Percentiles rank a stretch among this genome's conserved stretches.
Evolutionary conservation across 2,329 filamentous ascomycete species (phyloP).

Genomic region (Talaromyces sp.): DNA sequence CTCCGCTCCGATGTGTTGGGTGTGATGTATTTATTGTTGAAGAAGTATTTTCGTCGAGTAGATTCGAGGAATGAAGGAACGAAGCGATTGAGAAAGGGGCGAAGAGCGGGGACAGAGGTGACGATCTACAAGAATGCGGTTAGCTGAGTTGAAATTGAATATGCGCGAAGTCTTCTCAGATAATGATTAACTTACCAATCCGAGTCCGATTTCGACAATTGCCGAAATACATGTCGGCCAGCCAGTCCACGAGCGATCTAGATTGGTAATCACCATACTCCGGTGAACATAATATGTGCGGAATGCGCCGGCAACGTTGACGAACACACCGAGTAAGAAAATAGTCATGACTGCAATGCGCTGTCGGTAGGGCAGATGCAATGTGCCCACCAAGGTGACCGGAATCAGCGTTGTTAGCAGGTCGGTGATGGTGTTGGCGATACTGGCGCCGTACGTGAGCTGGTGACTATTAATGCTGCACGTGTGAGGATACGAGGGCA

Average conservation of each 20-base stretch:
- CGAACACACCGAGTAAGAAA: constrained; percentile 30
- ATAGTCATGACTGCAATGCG: constrained; percentile 32
- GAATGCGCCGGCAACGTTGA: constrained; percentile 29
- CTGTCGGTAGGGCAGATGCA: constrained; percentile 30
- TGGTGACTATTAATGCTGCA: constrained; percentile 23
- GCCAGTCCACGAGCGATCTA: constrained; percentile 28
- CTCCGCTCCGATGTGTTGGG: background rate
- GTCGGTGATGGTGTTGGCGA: constrained; percentile 35
- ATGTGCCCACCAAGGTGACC: constrained; percentile 34
- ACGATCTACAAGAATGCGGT: constrained; percentile 5
- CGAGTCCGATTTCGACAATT: constrained; percentile 28
- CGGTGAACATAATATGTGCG: constrained; percentile 30
- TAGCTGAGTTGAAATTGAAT: background rate
- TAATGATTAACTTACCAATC: constrained; percentile 22
- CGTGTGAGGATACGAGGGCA: background rate
- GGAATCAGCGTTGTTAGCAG: constrained; percentile 29
- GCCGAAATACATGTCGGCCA: constrained; percentile 30
- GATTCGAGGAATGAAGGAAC: constrained; percentile 3
- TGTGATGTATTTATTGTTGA: constrained; percentile 1
- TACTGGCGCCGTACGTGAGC: constrained; percentile 28
- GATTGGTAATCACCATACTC: constrained; percentile 25
- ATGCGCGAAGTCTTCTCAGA: background rate
- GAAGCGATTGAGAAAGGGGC: constrained; percentile 2
- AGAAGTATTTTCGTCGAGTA: background rate
- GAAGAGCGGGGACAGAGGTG: constrained; percentile 2